These are phyloP conservation scores for Aspergillus baeticus DNA, from an alignment of 495 filamentous ascomycete genomes.

Conservation along the genomic window DNA sequence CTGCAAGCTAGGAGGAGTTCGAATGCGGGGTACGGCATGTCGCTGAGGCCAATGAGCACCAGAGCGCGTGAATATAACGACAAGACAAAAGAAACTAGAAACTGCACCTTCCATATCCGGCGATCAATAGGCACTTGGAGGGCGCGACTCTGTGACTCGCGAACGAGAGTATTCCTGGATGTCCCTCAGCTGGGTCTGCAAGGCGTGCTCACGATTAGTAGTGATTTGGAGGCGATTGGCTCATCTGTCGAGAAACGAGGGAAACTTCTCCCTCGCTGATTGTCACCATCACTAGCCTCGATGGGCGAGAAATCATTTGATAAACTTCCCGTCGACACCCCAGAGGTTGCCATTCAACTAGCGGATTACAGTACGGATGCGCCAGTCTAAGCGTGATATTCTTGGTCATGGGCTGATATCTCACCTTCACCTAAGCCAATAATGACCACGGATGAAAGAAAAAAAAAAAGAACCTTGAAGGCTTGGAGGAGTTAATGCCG, in stretches of 20 bases:
- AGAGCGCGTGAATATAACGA: too few relatives aligned
- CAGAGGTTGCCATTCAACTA: conserved; percentile 2
- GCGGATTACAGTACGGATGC: conserved; percentile 1
- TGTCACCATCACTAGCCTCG: background rate
- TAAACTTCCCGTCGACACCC: background rate
- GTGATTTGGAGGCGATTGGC: background rate
- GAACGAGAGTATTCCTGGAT: background rate
- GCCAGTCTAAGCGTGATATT: background rate
- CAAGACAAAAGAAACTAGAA: background rate
- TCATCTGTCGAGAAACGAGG: background rate
- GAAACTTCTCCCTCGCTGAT: background rate
- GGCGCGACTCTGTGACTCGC: background rate
- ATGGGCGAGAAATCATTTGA: background rate
- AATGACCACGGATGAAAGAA: too few relatives aligned
- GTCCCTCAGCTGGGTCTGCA: background rate
- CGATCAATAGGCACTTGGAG: background rate
- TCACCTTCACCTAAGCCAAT: too few relatives aligned
- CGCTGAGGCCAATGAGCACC: too few relatives aligned
- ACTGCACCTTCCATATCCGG: background rate
- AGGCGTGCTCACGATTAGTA: background rate
- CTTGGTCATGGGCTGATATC: background rate
- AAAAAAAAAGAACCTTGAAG: too few relatives aligned
- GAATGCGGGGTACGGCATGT: too few relatives aligned
- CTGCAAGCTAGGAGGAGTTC: background rate
- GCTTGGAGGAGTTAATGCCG: background rate